Evolutionary conservation across 441 rosid genomes (phyloP).

Genomic region (Pelargonium myrrhifolium): DNA sequence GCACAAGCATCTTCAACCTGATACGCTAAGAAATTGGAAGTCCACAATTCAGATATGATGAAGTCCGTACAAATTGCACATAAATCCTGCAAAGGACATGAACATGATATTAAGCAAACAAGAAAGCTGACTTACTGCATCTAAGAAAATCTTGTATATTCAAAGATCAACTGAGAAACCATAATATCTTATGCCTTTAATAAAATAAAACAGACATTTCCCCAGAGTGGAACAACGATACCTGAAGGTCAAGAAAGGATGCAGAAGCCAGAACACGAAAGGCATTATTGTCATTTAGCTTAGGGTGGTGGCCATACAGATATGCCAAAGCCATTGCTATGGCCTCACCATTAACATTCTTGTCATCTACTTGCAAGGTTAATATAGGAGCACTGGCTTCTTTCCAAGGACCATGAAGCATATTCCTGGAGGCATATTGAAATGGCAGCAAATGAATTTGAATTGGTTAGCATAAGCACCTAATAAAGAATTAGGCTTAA

Average conservation of each 20-base stretch:
- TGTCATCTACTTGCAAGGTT: slow-evolving; percentile 79
- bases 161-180: neutral
- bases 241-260: slow-evolving; percentile 97
- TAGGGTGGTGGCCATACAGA: slow-evolving; percentile 78
- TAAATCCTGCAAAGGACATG: slow-evolving; percentile 51
- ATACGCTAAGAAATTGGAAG: slow-evolving; percentile 81
- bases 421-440: slow-evolving; percentile 42
- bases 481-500: neutral
- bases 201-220: neutral
- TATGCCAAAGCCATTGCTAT: slow-evolving; percentile 77
- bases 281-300: slow-evolving; percentile 78
- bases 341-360: slow-evolving; percentile 79
- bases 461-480: neutral
- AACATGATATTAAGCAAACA: slow-evolving; percentile 1
- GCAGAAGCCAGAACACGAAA: slow-evolving; percentile 95
- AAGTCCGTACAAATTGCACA: slow-evolving; percentile 91
- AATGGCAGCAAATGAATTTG: slow-evolving; percentile 8
- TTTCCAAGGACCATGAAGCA: slow-evolving; percentile 96
- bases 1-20: slow-evolving; percentile 50
- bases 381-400: slow-evolving; percentile 78
- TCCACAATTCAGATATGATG: slow-evolving; percentile 81
- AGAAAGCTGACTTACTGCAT: slow-evolving; percentile 9
- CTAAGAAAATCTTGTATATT: neutral
- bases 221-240: slow-evolving; percentile 15
- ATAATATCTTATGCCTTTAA: neutral